Evolutionary conservation across 2,329 filamentous ascomycete species (phyloP), one percentile per base, ranked within the genome.

Genomic region (Epichloe gansuensis): DNA sequence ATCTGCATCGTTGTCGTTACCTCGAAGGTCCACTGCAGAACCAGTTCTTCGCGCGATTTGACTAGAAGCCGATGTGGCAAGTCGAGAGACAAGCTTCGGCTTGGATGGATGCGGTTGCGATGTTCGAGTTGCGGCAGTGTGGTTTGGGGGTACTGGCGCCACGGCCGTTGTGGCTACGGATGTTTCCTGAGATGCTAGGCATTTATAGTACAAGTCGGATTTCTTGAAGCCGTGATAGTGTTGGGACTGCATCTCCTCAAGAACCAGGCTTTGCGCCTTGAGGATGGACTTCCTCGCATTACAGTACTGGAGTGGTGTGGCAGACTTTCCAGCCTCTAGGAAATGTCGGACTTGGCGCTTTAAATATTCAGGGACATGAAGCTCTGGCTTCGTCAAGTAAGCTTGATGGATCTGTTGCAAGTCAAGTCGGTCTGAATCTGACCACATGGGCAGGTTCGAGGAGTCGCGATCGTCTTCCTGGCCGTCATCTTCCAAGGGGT

Each of bases 161-260:
- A 48, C 5, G 1, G 34, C 43, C 21, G 44, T 35, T 25, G 49
- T 39, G 12, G 60, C 56, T 3, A 52, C 42, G 38, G 52, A 52
- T 2, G 78, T 74, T 67, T 95, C 89, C 61, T 95, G 88, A 12
- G 91, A 87, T 7, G 91, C 89, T 1, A 98, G 75, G 64, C 90
- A 96, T 66, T 98, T 98, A 73, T 93, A 97, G 65, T 89, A 98
- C 0, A 98, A 69, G 62, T 97, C 93, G 0, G 93, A 95, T 59
- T 83, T 87, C 63, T 90, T 95, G 72, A 98, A 98, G 21, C 80
- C 81, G 17, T 85, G 82, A 57, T 93, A 93, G 63, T 95, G 81
- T 13, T 78, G 80, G 23, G 81, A 80, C 61, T 89, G 84, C 80
- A 98, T 87, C 59, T 87, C 83, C 55, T 95, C 87, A 52, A 96